Evolutionary conservation across 352 stramenopile genomes (phyloP).

Genomic region (Aphanomyces cochlioides): DNA sequence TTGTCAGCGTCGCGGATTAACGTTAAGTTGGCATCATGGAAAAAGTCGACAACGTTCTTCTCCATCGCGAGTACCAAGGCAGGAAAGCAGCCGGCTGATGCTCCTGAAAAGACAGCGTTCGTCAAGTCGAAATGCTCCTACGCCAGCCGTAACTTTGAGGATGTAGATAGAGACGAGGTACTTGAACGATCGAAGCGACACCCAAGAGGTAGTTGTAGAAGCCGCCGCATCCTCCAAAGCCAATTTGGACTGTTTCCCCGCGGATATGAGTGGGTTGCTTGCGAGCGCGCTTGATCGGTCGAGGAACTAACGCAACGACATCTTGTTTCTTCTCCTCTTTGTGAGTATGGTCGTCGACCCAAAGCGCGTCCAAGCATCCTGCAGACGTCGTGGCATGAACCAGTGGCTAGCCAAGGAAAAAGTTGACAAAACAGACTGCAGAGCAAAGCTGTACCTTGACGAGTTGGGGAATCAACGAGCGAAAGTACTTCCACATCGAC

Average conservation of each 20-base stretch:
- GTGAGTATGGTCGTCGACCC: background rate
- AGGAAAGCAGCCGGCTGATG: conserved; percentile 72
- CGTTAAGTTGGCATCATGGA: conserved; percentile 76
- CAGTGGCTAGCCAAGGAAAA: conserved; percentile 2
- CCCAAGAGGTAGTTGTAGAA: conserved; percentile 88
- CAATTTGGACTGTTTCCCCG: conserved; percentile 44
- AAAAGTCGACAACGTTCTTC: conserved; percentile 75
- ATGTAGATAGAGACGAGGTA: conserved; percentile 20
- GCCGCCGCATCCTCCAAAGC: conserved; percentile 73
- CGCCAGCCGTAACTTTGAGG: background rate
- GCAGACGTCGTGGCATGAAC: conserved; percentile 20
- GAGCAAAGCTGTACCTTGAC: background rate
- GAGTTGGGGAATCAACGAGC: background rate
- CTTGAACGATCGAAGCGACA: conserved; percentile 66
- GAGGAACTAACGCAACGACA: background rate
- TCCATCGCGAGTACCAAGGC: conserved; percentile 57
- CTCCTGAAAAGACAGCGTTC: conserved; percentile 70
- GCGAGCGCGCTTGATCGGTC: conserved; percentile 1
- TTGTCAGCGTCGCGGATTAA: conserved; percentile 60
- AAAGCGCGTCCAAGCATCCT: conserved; percentile 27
- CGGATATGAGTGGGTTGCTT: conserved; percentile 4
- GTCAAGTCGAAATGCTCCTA: conserved; percentile 70
- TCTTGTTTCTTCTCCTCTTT: conserved; percentile 4
- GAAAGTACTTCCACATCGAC: conserved; percentile 18
- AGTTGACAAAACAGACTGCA: background rate